Base-by-base conservation (phyloP, 179 eudicot genomes). In the Silene vulgaris region DNA sequence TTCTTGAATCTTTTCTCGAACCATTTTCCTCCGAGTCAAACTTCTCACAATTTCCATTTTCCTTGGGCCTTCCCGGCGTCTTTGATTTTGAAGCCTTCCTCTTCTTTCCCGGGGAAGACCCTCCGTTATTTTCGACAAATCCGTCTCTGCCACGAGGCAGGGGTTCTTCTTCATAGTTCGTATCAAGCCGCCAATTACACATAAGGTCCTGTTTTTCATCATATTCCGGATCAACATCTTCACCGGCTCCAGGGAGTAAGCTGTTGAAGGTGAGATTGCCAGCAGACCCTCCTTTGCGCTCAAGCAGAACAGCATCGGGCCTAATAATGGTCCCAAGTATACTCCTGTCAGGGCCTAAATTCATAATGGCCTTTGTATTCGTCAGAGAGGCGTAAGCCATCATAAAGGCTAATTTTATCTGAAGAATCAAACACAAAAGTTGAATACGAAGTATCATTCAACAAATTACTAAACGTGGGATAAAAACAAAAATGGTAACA, bases 251-350 rank as follows among this genome's bases (percentile, higher is more conserved):
- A 1, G 97, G 96, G 57, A 95, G 91, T 77, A 90, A 85, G 75
- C 79, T 82, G 62, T 73, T 77, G 67, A 92, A 90, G 32, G 95
- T 92, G 75, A 88, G 69, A 4, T 87, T 89, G 4, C 95, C 96
- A 56, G 84, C 86, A 59, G 84, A 70, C 21, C 99, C 97, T 32
- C 99, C 99, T 81, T 89, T 95, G 26, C 99, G 85, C 81, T 92
- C 91, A 35, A 95, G 43, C 37, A 95, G 71, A 40, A 89, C 88
- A 4, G 92, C 79, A 77, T 95, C 97, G 16, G 99, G 97, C 76
- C 96, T 86, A 65, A 93, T 92, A 75, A 92, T 92, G 69, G 96
- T 87, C 57, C 99, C 97, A 26, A 95, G 93, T 75, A 95, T 95
- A 71, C 99, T 92, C 79, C 82, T 81, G 80, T 84, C 78, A 75